phyloP scores from a whole-genome alignment of 768 basidiomycete genomes.

The Macrolepiota fuliginosa region DNA sequence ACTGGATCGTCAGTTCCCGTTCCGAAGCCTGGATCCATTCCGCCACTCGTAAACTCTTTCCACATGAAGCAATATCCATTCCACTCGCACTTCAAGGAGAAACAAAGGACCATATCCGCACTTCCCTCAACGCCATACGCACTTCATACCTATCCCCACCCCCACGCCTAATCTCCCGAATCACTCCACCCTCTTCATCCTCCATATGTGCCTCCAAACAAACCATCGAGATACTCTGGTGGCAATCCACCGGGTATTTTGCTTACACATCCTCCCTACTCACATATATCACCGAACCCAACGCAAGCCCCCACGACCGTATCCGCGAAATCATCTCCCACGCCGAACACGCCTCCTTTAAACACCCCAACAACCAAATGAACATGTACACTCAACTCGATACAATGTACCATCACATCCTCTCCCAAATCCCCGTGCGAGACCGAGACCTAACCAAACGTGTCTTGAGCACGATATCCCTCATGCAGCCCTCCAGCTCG shows the following conservation, averaged over 20 bases:
- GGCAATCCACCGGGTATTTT: neutral
- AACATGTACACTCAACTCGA: neutral
- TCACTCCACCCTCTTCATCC: neutral
- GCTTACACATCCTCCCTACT: neutral
- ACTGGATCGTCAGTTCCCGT: slow-evolving; percentile 4
- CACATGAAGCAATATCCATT: neutral
- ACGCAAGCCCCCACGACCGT: neutral
- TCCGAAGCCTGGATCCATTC: slow-evolving; percentile 3
- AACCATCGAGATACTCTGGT: neutral
- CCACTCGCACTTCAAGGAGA: neutral
- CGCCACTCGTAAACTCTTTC: neutral
- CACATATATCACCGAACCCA: neutral
- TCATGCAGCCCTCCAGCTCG: slow-evolving; percentile 6
- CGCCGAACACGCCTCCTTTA: neutral
- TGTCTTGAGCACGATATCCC: neutral
- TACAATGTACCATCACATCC: neutral
- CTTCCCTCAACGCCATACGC: neutral
- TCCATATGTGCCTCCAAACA: neutral
- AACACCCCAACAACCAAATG: neutral
- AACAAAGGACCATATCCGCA: neutral
- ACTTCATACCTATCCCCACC: neutral
- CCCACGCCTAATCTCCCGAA: neutral
- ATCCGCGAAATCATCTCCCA: neutral
- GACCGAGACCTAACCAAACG: neutral
- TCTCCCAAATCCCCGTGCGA: neutral